These are phyloP conservation scores for Somion occarium DNA, from an alignment of 1,284 basidiomycete species.

Conservation along the genomic window DNA sequence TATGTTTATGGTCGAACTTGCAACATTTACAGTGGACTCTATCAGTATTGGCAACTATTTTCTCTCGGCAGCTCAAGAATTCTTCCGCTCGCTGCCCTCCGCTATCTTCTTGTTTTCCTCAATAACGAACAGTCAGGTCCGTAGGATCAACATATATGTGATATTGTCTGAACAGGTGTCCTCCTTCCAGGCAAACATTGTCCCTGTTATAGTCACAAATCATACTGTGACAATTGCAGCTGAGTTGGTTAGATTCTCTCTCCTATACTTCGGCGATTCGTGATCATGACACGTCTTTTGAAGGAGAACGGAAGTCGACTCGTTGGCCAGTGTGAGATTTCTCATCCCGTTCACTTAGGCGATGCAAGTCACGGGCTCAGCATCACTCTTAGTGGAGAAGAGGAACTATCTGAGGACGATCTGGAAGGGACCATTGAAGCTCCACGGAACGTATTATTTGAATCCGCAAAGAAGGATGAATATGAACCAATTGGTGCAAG, in stretches of 20 bases:
- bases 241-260: constrained; percentile 61
- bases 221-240: constrained; percentile 98
- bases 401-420: constrained; percentile 35
- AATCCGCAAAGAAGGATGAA: constrained; percentile 44
- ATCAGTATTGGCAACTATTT: constrained; percentile 87
- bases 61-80: constrained; percentile 78
- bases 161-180: neutral
- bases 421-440: constrained; percentile 42
- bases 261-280: no score
- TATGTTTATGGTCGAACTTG: neutral
- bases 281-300: no score
- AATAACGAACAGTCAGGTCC: constrained; percentile 75
- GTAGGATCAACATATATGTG: neutral
- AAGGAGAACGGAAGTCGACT: constrained; percentile 78
- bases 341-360: constrained; percentile 67
- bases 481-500: constrained; percentile 60
- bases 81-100: constrained; percentile 88
- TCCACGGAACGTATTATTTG: constrained; percentile 66
- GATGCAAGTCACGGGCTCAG: constrained; percentile 24
- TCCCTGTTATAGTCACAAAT: constrained; percentile 93
- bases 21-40: constrained; percentile 8
- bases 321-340: constrained; percentile 96
- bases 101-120: constrained; percentile 96
- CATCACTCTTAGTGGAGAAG: constrained; percentile 23
- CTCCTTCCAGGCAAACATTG: constrained; percentile 60